Evolutionary conservation across 805 yeast genomes (phyloP), one percentile per base, ranked within the genome.

Genomic region (Wickerhamiella azyma): DNA sequence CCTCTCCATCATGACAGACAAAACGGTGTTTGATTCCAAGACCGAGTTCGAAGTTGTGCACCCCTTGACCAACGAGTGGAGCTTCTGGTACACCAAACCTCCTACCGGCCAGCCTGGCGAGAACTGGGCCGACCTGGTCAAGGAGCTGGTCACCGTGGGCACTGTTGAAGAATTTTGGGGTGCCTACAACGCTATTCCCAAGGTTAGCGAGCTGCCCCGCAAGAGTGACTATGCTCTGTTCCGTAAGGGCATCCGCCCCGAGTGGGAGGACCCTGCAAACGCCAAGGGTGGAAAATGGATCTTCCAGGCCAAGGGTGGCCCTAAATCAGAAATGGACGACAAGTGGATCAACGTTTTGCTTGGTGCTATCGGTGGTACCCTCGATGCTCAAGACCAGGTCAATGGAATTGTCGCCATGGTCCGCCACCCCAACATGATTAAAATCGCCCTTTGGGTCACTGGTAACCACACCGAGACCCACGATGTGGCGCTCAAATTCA

Each of bases 131-230:
- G 94, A 88, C 60, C 74, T 86, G 54, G 74, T 92, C 60, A 86
- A 86, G 69, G 94, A 95, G 48, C 94, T 92, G 43, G 89, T 86
- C 56, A 77, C 94, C 19, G 85, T 92, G 58, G 75, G 79, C 46
- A 78, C 95, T n/a, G 97, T 92, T 44, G 98, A 92, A 70, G 96
- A 89, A 66, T 92, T 92, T 70, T 92, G 98, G 98, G 98, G 97
- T 21, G 81, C 89, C 54, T 83, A 77, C 72, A 88, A 92, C 66
- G 82, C 94, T 37, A 80, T 92, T 57, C 97, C 97, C 55, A 78
- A 77, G 57, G 95, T 94, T 43, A 76, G 77, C 52, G 95, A 86
- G 62, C 74, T 92, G 62, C 97, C 97, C 56, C 61, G 81, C 59
- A 84, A 80, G 66, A 83, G 96, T 10, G 97, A 92, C 67, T 89